Evolutionary conservation across 2,329 filamentous ascomycete genomes (phyloP).

Genomic region (Venturia asperata): DNA sequence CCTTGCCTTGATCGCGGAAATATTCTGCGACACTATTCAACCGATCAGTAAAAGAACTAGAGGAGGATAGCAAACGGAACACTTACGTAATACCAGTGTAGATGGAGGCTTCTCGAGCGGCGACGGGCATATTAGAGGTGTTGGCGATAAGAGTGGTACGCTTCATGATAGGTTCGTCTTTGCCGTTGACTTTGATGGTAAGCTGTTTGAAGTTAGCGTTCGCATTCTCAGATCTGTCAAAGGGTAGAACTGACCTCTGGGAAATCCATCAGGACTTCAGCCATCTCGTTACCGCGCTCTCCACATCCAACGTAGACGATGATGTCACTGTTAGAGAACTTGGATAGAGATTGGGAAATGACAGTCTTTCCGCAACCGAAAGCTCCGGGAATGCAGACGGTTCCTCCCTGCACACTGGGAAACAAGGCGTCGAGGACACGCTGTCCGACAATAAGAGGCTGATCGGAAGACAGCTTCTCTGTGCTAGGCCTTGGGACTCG

Average conservation of each 20-base stretch:
- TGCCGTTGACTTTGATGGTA: conserved; percentile 86
- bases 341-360: conserved; percentile 96
- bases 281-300: conserved; percentile 98
- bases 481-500: conserved; percentile 87
- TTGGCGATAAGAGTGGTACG: conserved; percentile 97
- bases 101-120: conserved; percentile 95
- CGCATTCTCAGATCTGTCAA: neutral
- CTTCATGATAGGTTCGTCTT: conserved; percentile 99
- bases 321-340: conserved; percentile 99
- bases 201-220: conserved; percentile 46
- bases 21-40: conserved; percentile 93
- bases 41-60: too few relatives aligned
- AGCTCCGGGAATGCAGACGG: conserved; percentile 94
- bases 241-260: conserved; percentile 56
- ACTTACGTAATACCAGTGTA: conserved; percentile 98
- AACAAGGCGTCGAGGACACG: conserved; percentile 94
- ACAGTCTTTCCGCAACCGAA: conserved; percentile 99
- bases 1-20: conserved; percentile 92
- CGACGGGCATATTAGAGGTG: conserved; percentile 99
- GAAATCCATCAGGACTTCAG: conserved; percentile 99
- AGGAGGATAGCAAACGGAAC: too few relatives aligned
- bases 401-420: conserved; percentile 93
- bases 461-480: conserved; percentile 83
- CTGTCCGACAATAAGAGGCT: conserved; percentile 93
- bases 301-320: conserved; percentile 93